Evolutionary conservation across 129 eudicot species (phyloP).

Genomic region (Gnaphalium uliginosum): DNA sequence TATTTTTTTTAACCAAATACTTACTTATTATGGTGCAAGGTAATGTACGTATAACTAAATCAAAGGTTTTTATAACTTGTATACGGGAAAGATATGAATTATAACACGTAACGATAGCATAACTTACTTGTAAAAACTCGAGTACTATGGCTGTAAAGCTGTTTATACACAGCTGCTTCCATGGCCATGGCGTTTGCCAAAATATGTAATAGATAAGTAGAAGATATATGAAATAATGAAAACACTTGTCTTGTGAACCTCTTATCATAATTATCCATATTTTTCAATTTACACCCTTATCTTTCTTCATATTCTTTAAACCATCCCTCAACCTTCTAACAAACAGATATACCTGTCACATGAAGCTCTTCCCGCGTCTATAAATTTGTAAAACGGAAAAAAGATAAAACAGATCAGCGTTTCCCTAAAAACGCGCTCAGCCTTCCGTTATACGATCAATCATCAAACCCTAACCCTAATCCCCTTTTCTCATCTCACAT

Average conservation of each 20-base stretch:
- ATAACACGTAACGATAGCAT: background rate
- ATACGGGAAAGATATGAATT: background rate
- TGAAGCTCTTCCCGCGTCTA: conserved; percentile 39
- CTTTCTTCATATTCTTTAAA: conserved; percentile 12
- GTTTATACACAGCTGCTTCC: conserved; percentile 36
- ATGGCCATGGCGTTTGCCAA: conserved; percentile 4
- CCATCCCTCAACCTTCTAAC: conserved; percentile 16
- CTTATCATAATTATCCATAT: background rate
- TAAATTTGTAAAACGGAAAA: conserved; percentile 14
- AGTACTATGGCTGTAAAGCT: conserved; percentile 26
- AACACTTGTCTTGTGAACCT: conserved; percentile 13
- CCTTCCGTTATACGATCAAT: conserved; percentile 38
- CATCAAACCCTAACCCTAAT: conserved; percentile 46
- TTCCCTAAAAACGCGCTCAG: conserved; percentile 40
- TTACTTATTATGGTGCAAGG: too few relatives aligned
- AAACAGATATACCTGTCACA: conserved; percentile 31
- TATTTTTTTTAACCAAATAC: too few relatives aligned
- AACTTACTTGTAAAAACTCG: conserved; percentile 27
- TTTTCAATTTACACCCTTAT: conserved; percentile 15
- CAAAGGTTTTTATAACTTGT: background rate
- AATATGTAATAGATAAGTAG: conserved; percentile 3
- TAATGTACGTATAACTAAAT: background rate
- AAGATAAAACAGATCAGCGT: background rate
- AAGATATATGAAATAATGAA: conserved; percentile 2
- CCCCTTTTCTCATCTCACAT: background rate